Percentiles rank a stretch among this genome's conserved stretches.
Evolutionary conservation across 2,329 filamentous ascomycete genomes (phyloP).

Genomic region (Westerdykella aurantiaca): DNA sequence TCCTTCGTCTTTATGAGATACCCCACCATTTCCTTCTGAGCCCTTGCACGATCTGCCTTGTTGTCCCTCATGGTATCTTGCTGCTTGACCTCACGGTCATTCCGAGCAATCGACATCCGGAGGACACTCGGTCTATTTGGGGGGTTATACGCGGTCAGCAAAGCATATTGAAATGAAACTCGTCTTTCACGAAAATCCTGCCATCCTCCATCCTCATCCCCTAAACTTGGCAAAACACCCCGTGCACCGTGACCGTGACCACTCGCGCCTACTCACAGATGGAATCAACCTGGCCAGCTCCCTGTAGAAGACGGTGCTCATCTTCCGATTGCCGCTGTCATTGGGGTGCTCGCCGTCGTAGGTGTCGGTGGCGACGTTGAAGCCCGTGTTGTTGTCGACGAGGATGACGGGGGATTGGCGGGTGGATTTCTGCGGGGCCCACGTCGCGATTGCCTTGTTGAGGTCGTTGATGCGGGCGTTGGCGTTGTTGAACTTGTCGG

Average conservation of each 20-base stretch:
- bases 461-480: constrained; percentile 16
- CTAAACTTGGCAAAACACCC: no score
- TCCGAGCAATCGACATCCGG: no score
- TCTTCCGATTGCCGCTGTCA: constrained; percentile 23
- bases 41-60: no score
- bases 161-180: no score
- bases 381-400: constrained; percentile 27
- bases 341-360: constrained; percentile 34
- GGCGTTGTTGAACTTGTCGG: constrained; percentile 16
- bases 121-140: no score
- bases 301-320: constrained; percentile 23
- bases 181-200: no score
- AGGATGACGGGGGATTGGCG: constrained; percentile 19
- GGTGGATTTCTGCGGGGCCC: constrained; percentile 18
- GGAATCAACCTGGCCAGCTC: constrained; percentile 15
- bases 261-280: constrained; percentile 1
- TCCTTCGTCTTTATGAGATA: no score
- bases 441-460: constrained; percentile 12
- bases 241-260: constrained; percentile 1
- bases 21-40: no score
- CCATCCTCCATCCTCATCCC: no score
- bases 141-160: no score
- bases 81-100: no score
- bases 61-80: no score
- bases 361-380: constrained; percentile 26